Conservation (phyloP, 169 alveolate genomes). For the Nephromyces sp. region DNA sequence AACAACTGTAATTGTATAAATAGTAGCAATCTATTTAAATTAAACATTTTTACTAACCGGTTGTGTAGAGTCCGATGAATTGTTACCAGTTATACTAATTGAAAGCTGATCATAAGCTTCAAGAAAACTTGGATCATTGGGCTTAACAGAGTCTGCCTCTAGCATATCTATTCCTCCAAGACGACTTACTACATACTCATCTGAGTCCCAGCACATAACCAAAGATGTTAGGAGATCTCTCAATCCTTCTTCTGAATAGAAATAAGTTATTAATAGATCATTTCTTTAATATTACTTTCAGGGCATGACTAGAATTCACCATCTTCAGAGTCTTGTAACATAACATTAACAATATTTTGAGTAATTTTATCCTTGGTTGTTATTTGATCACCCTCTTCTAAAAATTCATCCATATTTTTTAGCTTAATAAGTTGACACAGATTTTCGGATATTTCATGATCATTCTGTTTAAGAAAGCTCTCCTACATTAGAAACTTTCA, state of each 20-base stretch:
- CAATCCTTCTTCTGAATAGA: neutral
- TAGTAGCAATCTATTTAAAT: neutral
- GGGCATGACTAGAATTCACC: neutral
- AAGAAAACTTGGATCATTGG: neutral
- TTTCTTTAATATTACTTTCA: neutral
- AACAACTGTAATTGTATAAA: neutral
- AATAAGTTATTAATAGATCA: neutral
- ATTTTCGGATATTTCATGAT: too few relatives aligned
- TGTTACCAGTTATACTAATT: neutral
- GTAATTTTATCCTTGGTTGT: neutral
- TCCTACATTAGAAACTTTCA: too few relatives aligned
- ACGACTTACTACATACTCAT: neutral
- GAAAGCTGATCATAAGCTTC: neutral
- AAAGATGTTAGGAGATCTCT: neutral
- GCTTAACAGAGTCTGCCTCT: neutral
- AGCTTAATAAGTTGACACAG: neutral
- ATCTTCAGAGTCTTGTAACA: neutral
- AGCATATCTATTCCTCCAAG: neutral
- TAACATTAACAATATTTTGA: neutral
- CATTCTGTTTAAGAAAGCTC: too few relatives aligned
- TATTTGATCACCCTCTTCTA: neutral
- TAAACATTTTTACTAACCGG: neutral
- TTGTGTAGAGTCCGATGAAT: neutral
- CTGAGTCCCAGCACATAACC: neutral
- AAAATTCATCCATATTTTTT: neutral